A percentile compares a stretch with the other conserved stretches of the same genome.
phyloP scores from a whole-genome alignment of 805 yeast species.

The Kuraishia floccosa region DNA sequence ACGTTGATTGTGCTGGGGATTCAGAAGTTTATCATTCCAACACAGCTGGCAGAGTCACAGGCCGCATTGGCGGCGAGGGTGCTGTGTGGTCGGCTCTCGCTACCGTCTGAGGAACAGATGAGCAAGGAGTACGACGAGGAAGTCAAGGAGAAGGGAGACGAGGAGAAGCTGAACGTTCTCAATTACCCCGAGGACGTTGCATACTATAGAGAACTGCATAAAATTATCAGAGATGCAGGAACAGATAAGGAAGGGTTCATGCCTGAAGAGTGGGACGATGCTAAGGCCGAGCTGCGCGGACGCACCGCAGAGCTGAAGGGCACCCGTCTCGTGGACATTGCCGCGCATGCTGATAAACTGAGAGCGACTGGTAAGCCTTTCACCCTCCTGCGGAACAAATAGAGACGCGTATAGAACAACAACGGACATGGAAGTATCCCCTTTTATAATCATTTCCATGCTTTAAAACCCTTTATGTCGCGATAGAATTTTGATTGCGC shows the following conservation, averaged over 20 bases:
- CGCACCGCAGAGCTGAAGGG: conserved; percentile 15
- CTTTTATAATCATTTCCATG: no score
- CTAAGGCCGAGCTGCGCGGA: conserved; percentile 12
- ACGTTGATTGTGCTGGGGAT: conserved; percentile 28
- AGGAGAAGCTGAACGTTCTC: conserved; percentile 38
- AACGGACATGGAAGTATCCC: no score
- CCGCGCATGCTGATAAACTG: conserved; percentile 15
- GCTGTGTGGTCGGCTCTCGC: conserved; percentile 26
- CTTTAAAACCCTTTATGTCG: no score
- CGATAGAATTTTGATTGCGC: no score
- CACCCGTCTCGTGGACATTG: conserved; percentile 14
- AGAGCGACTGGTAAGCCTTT: conserved; percentile 13
- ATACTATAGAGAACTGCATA: conserved; percentile 36
- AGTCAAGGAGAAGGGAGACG: conserved; percentile 28
- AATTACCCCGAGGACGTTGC: conserved; percentile 46
- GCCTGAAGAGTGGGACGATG: conserved; percentile 18
- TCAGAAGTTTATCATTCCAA: conserved; percentile 34
- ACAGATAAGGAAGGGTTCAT: conserved; percentile 15
- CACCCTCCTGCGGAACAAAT: conserved; percentile 9
- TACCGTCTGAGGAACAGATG: conserved; percentile 29
- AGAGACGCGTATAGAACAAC: no score
- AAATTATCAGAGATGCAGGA: conserved; percentile 22
- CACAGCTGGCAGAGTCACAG: conserved; percentile 39
- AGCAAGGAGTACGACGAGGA: conserved; percentile 18
- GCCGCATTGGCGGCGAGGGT: conserved; percentile 29